Evolutionary conservation across 495 filamentous ascomycete genomes (phyloP).

Genomic region (Rhizodiscina lignyota): DNA sequence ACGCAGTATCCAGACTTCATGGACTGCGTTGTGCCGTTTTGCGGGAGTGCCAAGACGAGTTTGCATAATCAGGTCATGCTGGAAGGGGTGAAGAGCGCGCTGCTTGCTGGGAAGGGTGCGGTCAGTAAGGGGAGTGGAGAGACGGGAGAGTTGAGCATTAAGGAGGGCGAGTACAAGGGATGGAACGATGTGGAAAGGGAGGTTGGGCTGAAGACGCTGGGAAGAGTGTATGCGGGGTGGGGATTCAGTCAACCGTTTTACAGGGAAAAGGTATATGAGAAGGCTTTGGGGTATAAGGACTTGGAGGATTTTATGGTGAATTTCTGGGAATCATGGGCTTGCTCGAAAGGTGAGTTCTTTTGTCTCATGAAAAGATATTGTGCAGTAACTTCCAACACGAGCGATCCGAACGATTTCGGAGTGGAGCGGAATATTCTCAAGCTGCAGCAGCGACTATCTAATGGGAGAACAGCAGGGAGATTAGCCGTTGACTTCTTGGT

Average conservation of each 20-base stretch:
- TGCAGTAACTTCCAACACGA: no score
- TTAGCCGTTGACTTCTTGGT: no score
- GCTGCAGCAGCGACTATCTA: no score
- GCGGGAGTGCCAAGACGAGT: constrained; percentile 48
- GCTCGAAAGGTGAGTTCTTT: constrained; percentile 46
- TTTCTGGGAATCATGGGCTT: constrained; percentile 60
- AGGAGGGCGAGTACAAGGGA: constrained; percentile 23
- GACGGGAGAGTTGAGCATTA: constrained; percentile 20
- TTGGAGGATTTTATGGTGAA: constrained; percentile 53
- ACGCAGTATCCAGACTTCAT: constrained; percentile 56
- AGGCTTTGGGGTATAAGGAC: constrained; percentile 36
- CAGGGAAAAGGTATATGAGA: constrained; percentile 46
- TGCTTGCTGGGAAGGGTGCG: constrained; percentile 43
- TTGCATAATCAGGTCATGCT: constrained; percentile 59
- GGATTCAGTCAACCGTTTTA: constrained; percentile 62
- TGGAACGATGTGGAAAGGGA: constrained; percentile 41
- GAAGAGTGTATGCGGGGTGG: constrained; percentile 60
- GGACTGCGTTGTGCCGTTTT: constrained; percentile 50
- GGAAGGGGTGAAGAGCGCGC: constrained; percentile 50
- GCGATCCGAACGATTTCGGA: no score
- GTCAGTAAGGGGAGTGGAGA: constrained; percentile 31
- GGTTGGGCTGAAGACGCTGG: constrained; percentile 52
- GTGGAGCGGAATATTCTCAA: no score
- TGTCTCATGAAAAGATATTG: no score
- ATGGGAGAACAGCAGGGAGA: no score